phyloP scores from a whole-genome alignment of 768 basidiomycete species.

The Mycena haematopus region DNA sequence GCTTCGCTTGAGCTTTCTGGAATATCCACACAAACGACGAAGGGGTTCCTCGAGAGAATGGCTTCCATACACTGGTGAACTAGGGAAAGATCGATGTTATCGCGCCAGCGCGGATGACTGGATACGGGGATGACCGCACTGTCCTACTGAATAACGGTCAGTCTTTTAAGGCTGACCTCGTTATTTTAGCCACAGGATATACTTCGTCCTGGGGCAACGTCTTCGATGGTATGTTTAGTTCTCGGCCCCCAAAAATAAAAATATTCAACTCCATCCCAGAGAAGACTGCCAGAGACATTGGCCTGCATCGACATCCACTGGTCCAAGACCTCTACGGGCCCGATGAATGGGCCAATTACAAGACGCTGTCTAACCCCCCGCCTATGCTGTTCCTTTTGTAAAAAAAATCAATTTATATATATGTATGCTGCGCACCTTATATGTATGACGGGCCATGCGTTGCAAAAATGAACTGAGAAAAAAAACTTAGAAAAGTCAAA shows the following conservation, averaged over 20 bases:
- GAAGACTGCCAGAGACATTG: slow-evolving; percentile 55
- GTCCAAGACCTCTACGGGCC: slow-evolving; percentile 18
- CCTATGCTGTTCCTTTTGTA: too few species aligned
- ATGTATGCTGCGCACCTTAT: slow-evolving; percentile 62
- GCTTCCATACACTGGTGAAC: slow-evolving; percentile 59
- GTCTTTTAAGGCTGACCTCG: slow-evolving; percentile 48
- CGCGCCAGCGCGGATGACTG: slow-evolving; percentile 48
- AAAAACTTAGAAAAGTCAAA: too few species aligned
- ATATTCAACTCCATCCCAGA: slow-evolving; percentile 40
- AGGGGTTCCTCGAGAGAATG: slow-evolving; percentile 50
- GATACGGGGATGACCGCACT: slow-evolving; percentile 41
- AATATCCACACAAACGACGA: slow-evolving; percentile 55
- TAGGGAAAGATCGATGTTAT: slow-evolving; percentile 56
- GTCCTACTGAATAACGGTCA: slow-evolving; percentile 52
- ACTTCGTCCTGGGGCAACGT: slow-evolving; percentile 59
- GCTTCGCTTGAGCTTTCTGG: slow-evolving; percentile 40
- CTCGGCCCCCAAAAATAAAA: too few species aligned
- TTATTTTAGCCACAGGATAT: slow-evolving; percentile 68
- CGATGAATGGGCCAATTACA: slow-evolving; percentile 46
- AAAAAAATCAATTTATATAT: too few species aligned
- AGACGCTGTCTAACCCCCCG: slow-evolving; percentile 49
- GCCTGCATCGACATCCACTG: slow-evolving; percentile 47
- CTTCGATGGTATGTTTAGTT: slow-evolving; percentile 37
- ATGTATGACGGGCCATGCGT: too few species aligned
- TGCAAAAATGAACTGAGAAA: too few species aligned